phyloP scores from a whole-genome alignment of 1,284 basidiomycete species.

The Phenoliferia sp. region DNA sequence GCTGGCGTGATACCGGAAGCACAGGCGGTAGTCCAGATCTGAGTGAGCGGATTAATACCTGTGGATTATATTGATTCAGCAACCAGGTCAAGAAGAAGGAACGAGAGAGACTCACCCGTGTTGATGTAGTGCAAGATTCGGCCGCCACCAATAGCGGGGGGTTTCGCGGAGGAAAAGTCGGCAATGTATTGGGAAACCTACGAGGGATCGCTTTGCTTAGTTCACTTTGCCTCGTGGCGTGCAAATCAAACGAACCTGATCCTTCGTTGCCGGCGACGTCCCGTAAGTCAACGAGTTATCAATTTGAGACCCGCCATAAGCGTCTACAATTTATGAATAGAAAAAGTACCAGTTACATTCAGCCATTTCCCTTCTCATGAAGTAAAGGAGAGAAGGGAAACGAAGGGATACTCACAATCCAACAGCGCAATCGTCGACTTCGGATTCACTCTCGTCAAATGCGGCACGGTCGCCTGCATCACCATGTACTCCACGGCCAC shows the following conservation, averaged over 20 bases:
- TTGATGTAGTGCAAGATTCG: slow-evolving; percentile 29
- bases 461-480: not conserved
- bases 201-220: not conserved
- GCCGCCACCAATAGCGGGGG: slow-evolving; percentile 4
- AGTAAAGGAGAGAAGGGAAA: not conserved
- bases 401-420: slow-evolving; percentile 28
- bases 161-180: slow-evolving; percentile 11
- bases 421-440: slow-evolving; percentile 5
- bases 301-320: slow-evolving; percentile 27
- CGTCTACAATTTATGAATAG: too few relatives aligned
- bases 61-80: not conserved
- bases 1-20: not conserved
- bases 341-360: too few relatives aligned
- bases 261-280: slow-evolving; percentile 12
- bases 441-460: not conserved
- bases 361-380: not conserved
- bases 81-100: not conserved
- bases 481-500: slow-evolving; percentile 30
- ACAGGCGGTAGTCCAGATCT: slow-evolving; percentile 23
- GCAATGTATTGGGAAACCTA: slow-evolving; percentile 16
- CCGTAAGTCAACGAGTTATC: slow-evolving; percentile 21
- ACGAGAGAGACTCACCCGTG: slow-evolving; percentile 1
- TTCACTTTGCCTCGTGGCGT: not conserved
- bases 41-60: slow-evolving; percentile 27
- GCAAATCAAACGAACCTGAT: slow-evolving; percentile 11